phyloP scores from a whole-genome alignment of 305 asterid species.

The Fraxinus xanthoxyloides region DNA sequence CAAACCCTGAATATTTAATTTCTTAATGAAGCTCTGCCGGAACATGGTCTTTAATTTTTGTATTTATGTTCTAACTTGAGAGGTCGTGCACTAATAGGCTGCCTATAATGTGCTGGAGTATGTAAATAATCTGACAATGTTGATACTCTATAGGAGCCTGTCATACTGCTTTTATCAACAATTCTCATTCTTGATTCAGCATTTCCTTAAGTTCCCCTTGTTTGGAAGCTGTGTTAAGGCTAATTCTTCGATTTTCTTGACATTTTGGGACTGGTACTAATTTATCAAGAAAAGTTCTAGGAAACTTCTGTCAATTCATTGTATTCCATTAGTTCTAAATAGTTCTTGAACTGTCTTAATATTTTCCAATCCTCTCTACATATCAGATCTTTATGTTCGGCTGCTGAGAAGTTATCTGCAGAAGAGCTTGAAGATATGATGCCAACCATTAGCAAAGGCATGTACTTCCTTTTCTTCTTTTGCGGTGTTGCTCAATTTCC shows the following conservation, averaged over 20 bases:
- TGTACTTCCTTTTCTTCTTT: slow-evolving; percentile 13
- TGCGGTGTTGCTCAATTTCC: background rate
- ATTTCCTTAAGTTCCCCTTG: background rate
- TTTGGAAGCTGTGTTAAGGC: background rate
- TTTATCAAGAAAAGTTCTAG: background rate
- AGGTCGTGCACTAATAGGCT: background rate
- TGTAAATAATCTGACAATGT: background rate
- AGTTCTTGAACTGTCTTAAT: background rate
- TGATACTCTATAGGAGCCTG: background rate
- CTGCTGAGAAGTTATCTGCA: slow-evolving; percentile 57
- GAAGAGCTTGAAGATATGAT: slow-evolving; percentile 60
- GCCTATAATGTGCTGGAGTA: background rate
- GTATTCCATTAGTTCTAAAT: background rate
- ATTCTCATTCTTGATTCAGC: background rate
- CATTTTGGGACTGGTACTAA: background rate
- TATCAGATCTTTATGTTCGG: slow-evolving; percentile 70
- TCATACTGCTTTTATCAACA: background rate
- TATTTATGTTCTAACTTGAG: background rate
- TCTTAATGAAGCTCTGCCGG: background rate
- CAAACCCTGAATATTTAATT: background rate
- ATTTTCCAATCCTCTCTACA: slow-evolving; percentile 16
- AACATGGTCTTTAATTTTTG: background rate
- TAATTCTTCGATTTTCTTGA: background rate
- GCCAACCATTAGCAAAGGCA: slow-evolving; percentile 50
- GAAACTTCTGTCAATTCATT: background rate